phyloP scores from a whole-genome alignment of 1,284 basidiomycete genomes.

The Grifola frondosa region DNA sequence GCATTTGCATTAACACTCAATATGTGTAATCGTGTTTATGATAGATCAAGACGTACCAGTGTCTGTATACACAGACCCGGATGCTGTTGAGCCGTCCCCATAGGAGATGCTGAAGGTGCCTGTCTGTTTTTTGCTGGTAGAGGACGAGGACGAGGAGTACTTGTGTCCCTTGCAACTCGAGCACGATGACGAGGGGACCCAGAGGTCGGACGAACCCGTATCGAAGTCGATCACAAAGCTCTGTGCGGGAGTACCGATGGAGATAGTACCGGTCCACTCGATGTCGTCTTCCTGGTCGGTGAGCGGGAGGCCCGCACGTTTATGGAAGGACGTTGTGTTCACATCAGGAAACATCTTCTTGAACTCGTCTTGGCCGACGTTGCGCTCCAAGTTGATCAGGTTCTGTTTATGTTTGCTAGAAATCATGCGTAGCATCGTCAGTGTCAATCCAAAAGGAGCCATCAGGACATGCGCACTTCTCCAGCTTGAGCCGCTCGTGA shows the following conservation, averaged over 20 bases:
- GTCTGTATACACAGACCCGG: slow-evolving; percentile 41
- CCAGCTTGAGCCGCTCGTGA: slow-evolving; percentile 7
- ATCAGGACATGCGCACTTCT: slow-evolving; percentile 13
- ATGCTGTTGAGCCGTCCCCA: slow-evolving; percentile 41
- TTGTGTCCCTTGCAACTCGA: slow-evolving; percentile 32
- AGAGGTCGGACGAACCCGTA: slow-evolving; percentile 39
- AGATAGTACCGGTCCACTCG: slow-evolving; percentile 21
- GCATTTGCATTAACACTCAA: neutral
- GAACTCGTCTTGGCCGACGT: slow-evolving; percentile 8
- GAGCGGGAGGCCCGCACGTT: slow-evolving; percentile 10
- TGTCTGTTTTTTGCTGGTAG: slow-evolving; percentile 25
- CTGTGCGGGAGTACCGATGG: slow-evolving; percentile 19
- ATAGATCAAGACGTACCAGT: slow-evolving; percentile 12
- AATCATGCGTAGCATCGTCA: neutral
- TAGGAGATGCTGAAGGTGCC: slow-evolving; percentile 37
- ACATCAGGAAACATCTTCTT: slow-evolving; percentile 7
- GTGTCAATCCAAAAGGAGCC: neutral
- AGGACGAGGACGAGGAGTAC: slow-evolving; percentile 32
- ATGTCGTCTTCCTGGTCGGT: slow-evolving; percentile 10
- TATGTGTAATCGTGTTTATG: neutral
- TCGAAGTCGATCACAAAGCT: slow-evolving; percentile 24
- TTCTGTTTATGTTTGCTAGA: slow-evolving; percentile 22
- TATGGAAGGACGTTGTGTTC: slow-evolving; percentile 2
- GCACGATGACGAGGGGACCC: slow-evolving; percentile 40
- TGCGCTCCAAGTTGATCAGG: slow-evolving; percentile 17